A percentile compares a stretch with the other conserved stretches of the same genome.
Conservation (phyloP, 768 basidiomycete species). For the Amanita phalloides region DNA sequence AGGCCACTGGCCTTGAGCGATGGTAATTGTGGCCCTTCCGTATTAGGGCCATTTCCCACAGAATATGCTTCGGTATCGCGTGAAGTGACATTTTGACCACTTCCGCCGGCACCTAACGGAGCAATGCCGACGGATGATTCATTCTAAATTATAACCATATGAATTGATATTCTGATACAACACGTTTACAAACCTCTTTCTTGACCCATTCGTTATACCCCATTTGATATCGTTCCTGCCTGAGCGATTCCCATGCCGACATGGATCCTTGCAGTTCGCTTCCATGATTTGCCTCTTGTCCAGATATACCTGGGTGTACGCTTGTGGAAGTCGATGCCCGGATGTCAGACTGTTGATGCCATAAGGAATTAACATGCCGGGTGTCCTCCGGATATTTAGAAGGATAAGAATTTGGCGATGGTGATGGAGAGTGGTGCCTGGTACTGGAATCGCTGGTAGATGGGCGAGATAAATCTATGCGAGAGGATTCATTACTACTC, state of each 20-base stretch:
- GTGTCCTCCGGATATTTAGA: constrained; percentile 26
- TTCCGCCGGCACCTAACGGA: neutral
- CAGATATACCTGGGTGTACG: neutral
- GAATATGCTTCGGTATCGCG: neutral
- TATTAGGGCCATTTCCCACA: neutral
- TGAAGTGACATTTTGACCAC: neutral
- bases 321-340: neutral
- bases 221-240: neutral
- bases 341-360: constrained; percentile 9
- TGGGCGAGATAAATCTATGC: neutral
- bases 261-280: neutral
- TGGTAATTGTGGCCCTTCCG: constrained; percentile 29
- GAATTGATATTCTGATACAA: neutral
- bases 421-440: constrained; percentile 1
- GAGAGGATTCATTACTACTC: neutral
- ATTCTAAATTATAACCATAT: neutral
- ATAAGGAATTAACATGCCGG: constrained; percentile 16
- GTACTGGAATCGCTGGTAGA: neutral
- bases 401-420: constrained; percentile 17
- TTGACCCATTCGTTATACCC: constrained; percentile 2
- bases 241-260: neutral
- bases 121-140: neutral
- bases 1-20: constrained; percentile 69
- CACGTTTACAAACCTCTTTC: constrained; percentile 1
- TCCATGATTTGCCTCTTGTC: neutral